Percentiles rank a stretch among this genome's conserved stretches.
Evolutionary conservation across 1,284 basidiomycete genomes (phyloP).

Genomic region (Naganishia cerealis): DNA sequence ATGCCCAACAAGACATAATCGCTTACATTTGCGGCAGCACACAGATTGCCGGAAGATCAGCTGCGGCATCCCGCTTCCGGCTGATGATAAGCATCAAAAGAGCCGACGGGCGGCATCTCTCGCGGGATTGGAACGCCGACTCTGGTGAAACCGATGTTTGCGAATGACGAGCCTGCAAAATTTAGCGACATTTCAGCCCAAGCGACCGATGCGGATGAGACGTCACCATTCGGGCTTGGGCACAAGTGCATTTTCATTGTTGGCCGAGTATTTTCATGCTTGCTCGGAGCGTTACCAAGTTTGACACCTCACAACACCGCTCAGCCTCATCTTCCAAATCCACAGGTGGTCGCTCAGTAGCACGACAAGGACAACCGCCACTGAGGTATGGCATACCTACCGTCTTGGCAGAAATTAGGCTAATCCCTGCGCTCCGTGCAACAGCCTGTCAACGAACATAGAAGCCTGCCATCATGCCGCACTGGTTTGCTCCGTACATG

Average conservation of each 20-base stretch:
- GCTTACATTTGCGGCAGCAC: too few relatives aligned
- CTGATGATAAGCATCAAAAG: neutral
- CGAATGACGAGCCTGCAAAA: constrained; percentile 25
- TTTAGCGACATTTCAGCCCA: constrained; percentile 21
- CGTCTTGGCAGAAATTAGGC: neutral
- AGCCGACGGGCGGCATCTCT: neutral
- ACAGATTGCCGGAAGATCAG: too few relatives aligned
- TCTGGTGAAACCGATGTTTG: constrained; percentile 10
- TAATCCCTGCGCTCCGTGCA: neutral
- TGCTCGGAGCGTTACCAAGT: neutral
- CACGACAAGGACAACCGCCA: neutral
- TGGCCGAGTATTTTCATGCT: neutral
- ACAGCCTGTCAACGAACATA: neutral
- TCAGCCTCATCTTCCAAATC: too few relatives aligned
- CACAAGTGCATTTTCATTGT: neutral
- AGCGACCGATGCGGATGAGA: constrained; percentile 1
- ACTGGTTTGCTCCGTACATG: constrained; percentile 26
- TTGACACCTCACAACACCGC: neutral
- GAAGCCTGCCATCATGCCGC: constrained; percentile 20
- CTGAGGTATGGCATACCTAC: neutral
- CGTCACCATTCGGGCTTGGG: neutral
- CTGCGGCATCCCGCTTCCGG: too few relatives aligned
- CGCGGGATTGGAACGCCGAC: neutral
- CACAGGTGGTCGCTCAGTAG: neutral
- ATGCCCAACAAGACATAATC: too few relatives aligned